phyloP scores from a whole-genome alignment of 2,329 filamentous ascomycete species.

The Oidium heveae region DNA sequence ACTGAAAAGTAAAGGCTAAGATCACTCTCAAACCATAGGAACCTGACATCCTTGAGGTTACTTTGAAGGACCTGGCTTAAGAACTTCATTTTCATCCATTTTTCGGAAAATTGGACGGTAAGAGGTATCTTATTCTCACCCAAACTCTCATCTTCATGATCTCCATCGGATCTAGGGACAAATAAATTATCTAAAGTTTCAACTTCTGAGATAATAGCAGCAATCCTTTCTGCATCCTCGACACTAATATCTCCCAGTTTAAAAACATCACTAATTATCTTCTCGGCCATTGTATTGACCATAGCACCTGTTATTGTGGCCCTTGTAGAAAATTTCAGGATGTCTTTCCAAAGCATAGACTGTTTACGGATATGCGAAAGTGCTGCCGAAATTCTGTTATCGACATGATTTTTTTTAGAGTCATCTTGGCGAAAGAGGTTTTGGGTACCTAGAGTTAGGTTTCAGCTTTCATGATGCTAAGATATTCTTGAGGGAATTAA shows the following conservation, averaged over 20 bases:
- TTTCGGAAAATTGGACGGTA: slow-evolving; percentile 33
- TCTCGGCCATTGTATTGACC: slow-evolving; percentile 30
- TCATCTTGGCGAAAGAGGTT: slow-evolving; percentile 28
- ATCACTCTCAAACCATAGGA: slow-evolving; percentile 39
- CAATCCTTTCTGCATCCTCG: slow-evolving; percentile 36
- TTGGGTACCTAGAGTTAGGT: slow-evolving; percentile 20
- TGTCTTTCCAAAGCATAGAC: slow-evolving; percentile 29
- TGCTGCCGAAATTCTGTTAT: slow-evolving; percentile 26
- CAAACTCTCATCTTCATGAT: neutral
- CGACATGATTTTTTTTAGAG: slow-evolving; percentile 18
- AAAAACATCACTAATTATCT: slow-evolving; percentile 35
- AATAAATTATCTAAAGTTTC: slow-evolving; percentile 22
- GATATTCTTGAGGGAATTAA: slow-evolving; percentile 6
- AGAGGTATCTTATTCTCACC: slow-evolving; percentile 17
- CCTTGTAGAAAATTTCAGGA: slow-evolving; percentile 35
- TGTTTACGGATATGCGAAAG: slow-evolving; percentile 26
- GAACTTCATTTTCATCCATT: slow-evolving; percentile 39
- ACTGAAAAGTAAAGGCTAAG: slow-evolving; percentile 35
- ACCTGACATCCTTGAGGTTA: slow-evolving; percentile 36
- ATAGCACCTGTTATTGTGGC: slow-evolving; percentile 35
- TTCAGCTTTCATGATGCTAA: neutral
- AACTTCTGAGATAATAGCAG: slow-evolving; percentile 9
- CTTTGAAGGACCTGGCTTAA: slow-evolving; percentile 39
- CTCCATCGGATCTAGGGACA: slow-evolving; percentile 16
- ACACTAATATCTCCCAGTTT: slow-evolving; percentile 35